Evolutionary conservation across 2,329 filamentous ascomycete species (phyloP).

Genomic region (Remersonia thermophila): DNA sequence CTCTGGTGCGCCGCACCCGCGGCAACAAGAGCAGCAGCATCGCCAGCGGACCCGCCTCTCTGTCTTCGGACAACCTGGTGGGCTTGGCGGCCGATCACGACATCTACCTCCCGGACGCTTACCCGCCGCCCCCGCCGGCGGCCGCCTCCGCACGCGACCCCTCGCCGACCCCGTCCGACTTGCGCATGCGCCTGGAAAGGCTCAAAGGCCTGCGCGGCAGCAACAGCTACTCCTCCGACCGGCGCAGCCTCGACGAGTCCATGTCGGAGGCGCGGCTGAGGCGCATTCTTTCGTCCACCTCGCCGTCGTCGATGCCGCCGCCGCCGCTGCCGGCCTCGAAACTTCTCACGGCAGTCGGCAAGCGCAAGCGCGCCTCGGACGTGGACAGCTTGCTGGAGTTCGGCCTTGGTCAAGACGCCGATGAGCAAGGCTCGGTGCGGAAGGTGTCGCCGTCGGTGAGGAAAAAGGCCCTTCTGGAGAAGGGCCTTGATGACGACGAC

Average conservation of each 20-base stretch:
- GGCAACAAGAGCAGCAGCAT: neutral
- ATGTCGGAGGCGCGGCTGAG: neutral
- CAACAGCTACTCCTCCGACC: neutral
- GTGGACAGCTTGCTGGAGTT: neutral
- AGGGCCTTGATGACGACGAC: neutral
- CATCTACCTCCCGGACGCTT: neutral
- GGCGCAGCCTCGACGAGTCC: neutral
- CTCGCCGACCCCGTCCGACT: constrained; percentile 4
- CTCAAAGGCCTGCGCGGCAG: constrained; percentile 3
- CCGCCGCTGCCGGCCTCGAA: neutral
- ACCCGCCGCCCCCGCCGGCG: neutral
- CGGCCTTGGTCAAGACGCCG: too few species aligned
- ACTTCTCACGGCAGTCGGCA: too few species aligned
- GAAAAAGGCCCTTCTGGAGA: constrained; percentile 4
- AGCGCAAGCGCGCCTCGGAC: neutral
- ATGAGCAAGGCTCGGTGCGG: neutral
- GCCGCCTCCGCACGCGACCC: too few species aligned
- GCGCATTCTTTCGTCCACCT: neutral
- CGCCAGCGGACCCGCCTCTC: neutral
- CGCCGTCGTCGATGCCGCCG: neutral
- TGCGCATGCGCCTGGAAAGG: constrained; percentile 8
- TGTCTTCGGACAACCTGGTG: too few species aligned
- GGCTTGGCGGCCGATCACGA: constrained; percentile 2
- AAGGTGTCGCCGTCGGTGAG: constrained; percentile 5
- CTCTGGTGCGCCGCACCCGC: constrained; percentile 24